Base-by-base conservation (phyloP, 441 rosid species). In the Eruca vesicaria region DNA sequence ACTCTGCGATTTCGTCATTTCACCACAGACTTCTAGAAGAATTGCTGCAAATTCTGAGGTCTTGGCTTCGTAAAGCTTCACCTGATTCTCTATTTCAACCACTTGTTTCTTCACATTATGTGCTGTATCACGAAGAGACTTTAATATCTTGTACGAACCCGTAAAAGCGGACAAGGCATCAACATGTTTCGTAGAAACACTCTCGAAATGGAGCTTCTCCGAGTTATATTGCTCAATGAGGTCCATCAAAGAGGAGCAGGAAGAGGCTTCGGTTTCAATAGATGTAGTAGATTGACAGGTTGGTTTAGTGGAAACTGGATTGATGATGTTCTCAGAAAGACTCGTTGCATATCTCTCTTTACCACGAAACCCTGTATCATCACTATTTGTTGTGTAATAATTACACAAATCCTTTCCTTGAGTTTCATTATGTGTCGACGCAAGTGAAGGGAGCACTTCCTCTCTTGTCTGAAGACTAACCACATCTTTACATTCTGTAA, bases 401-500 rank as follows among this genome's bases (percentile, higher is more conserved):
- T 36, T 73, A 67, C 36, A 31, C 19, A 16, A 6, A 60, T 75
- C 21, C 59, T 68, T 50, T 20, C 63, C 63, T 9, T 45, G 32
- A 29, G 19, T 16, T 57, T 59, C 79, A 38, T 4, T 3, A 50
- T 35, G 35, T 45, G 48, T 61, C 41, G 7, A 14, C 21, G 33
- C 32, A 26, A 18, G 9, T 63, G 58, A 29, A 16, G 50, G 10
- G 59, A 29, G 48, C 62, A 52, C 18, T 63, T 64, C 6, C 56
- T 59, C 66, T 64, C 41, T 65, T 38, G 53, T 19, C 60, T 65
- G 53, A 20, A 29, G 35, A 10, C 29, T 2, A 65, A 15, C 36
- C 11, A 2, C 72, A 16, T 72, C 65, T 59, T 66, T 55, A 33
- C 68, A 21, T 64, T 15, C 12, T 14, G 41, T 9, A 36, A 81